A percentile compares a stretch with the other conserved stretches of the same genome.
Evolutionary conservation across 768 basidiomycete genomes (phyloP).

Genomic region (Sporobolomyces pararoseus): DNA sequence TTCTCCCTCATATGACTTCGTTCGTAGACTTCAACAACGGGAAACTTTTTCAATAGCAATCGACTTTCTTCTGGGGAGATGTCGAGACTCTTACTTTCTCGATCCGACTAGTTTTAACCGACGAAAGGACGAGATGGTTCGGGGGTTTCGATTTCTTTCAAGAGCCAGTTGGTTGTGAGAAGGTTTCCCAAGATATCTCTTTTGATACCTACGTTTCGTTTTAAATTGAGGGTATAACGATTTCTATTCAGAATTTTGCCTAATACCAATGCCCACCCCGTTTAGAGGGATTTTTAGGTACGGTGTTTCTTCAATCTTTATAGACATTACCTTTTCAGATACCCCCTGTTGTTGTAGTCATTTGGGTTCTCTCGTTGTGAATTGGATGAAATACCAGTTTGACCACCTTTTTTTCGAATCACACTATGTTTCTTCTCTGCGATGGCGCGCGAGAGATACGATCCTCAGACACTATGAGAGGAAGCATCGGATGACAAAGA

Average conservation of each 20-base stretch:
- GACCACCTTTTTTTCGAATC: too few species aligned
- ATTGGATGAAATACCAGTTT: too few species aligned
- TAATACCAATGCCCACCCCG: neutral
- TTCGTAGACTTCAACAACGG: neutral
- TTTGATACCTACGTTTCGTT: neutral
- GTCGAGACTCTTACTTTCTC: too few species aligned
- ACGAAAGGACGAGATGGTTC: too few species aligned
- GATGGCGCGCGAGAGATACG: too few species aligned
- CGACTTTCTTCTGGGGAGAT: neutral
- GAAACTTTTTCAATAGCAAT: neutral
- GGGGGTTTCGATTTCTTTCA: too few species aligned
- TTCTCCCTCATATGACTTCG: constrained; percentile 8
- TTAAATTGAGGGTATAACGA: constrained; percentile 19
- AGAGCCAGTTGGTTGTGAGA: neutral
- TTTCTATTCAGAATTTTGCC: neutral
- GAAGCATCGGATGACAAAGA: too few species aligned
- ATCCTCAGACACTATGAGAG: too few species aligned
- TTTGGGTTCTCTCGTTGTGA: neutral
- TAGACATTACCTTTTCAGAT: neutral
- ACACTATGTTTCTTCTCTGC: too few species aligned
- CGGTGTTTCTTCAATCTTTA: constrained; percentile 7
- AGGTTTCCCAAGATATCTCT: neutral
- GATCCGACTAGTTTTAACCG: too few species aligned
- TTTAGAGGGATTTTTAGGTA: constrained; percentile 3
- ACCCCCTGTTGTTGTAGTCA: too few species aligned